Base-by-base conservation (phyloP, 768 basidiomycete genomes). In the Pleurotus tuber-regium region DNA sequence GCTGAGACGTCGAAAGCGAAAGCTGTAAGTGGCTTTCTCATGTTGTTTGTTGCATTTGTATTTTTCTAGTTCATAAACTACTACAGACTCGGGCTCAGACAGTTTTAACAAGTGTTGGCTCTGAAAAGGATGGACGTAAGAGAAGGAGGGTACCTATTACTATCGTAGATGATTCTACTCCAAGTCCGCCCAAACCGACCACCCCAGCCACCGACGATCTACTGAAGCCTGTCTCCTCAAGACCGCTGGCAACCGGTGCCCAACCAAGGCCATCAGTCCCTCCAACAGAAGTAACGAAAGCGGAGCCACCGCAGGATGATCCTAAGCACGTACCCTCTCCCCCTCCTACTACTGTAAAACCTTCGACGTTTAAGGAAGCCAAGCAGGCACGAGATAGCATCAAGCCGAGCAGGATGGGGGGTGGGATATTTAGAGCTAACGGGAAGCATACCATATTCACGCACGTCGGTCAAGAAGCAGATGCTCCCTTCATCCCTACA, bases 371-470 rank as follows among this genome's bases (percentile, higher is more conserved):
- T 65, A 66, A 72, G 54, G 79, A 84, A 23, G 84, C 78, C 4
- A 86, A 84, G 59, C 71, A 77, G 48, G 72, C 71, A 0, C 79
- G 86, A 23, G 77, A 82, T 11, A 71, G 49, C 38, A 66, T 66
- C 10, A 76, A 70, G 50, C 67, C 58, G 14, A 72, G 69, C 50
- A 73, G 73, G 33, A 77, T 82, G 2, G 82, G 86, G 0, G 89
- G 87, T 6, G 89, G 88, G 0, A 86, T 92, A 44, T 88, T 92
- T 68, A 78, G 82, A 23, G 67, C 74, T 2, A 75, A 80, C 10
- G 89, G 89, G 1, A 70, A 78, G 14, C 79, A 76, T 38, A 84
- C 78, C 1, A 64, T 89, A 8, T 78, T 90, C 54, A 60, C 46
- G 7, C 46, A 35, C 25, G 16, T 47, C 16, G 29, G 29, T n/a